Percentiles rank a stretch among this genome's conserved stretches.
Evolutionary conservation across 345 rosid species (phyloP).

Genomic region (Acer campestre): DNA sequence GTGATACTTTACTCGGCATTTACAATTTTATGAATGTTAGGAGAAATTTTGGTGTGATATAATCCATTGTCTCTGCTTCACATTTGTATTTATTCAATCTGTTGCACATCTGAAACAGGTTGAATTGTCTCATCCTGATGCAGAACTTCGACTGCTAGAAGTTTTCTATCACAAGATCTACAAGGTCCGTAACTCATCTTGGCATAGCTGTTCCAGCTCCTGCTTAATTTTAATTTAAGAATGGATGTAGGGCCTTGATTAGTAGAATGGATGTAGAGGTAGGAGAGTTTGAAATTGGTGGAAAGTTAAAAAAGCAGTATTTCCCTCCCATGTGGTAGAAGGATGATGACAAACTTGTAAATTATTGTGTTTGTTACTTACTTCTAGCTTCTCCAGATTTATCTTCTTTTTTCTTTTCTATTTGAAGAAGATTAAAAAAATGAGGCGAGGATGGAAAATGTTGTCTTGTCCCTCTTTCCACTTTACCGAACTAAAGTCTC

Average conservation of each 20-base stretch:
- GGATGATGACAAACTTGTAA: background rate
- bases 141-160: slow-evolving; percentile 91
- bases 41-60: background rate
- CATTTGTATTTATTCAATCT: slow-evolving; percentile 15
- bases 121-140: slow-evolving; percentile 82
- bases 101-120: slow-evolving; percentile 55
- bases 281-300: background rate
- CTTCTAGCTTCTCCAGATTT: background rate
- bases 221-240: background rate
- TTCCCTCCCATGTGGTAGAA: background rate
- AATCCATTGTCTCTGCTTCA: background rate
- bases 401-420: background rate
- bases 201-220: background rate
- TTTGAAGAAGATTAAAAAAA: background rate
- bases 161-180: slow-evolving; percentile 93
- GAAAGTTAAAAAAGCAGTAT: background rate
- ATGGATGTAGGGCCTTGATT: background rate
- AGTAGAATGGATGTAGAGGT: background rate
- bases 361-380: background rate
- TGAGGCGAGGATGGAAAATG: background rate
- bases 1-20: slow-evolving; percentile 3
- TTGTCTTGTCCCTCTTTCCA: background rate
- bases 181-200: slow-evolving; percentile 52
- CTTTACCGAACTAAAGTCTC: background rate
- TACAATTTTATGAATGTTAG: slow-evolving; percentile 13